These are phyloP conservation scores for Arthrobotrys iridis DNA, from an alignment of 2,329 filamentous ascomycete genomes.

Conservation along the genomic window DNA sequence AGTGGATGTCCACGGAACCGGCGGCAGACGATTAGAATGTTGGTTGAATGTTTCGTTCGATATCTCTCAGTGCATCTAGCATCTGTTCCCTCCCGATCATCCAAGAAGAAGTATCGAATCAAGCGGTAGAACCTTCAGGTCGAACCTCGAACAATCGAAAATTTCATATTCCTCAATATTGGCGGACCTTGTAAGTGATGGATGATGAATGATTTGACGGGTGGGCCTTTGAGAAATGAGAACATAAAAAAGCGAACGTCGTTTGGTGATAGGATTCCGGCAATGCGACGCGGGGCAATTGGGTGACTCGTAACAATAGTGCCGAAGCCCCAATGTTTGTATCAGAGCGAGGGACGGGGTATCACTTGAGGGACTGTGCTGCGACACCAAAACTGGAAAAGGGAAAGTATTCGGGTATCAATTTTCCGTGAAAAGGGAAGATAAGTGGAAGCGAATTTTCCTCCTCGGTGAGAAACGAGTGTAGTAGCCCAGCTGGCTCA, in stretches of 20 bases:
- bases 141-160: neutral
- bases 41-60: neutral
- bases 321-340: constrained; percentile 26
- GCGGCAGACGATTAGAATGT: constrained; percentile 37
- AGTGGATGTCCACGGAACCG: constrained; percentile 43
- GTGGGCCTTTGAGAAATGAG: constrained; percentile 12
- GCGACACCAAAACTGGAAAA: constrained; percentile 31
- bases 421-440: constrained; percentile 8
- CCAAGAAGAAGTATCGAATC: neutral
- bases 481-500: neutral
- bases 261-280: constrained; percentile 11
- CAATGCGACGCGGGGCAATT: neutral
- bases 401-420: constrained; percentile 27
- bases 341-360: constrained; percentile 38
- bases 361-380: constrained; percentile 25
- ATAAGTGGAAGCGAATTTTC: neutral
- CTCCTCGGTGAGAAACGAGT: constrained; percentile 1
- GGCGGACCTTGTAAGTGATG: neutral
- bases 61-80: constrained; percentile 8
- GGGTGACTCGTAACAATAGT: constrained; percentile 44
- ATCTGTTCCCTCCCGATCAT: neutral
- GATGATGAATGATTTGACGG: neutral
- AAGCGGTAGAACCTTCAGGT: neutral
- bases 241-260: constrained; percentile 24
- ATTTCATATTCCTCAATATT: neutral